phyloP scores from a whole-genome alignment of 768 basidiomycete genomes.

The Lactarius hatsudake region DNA sequence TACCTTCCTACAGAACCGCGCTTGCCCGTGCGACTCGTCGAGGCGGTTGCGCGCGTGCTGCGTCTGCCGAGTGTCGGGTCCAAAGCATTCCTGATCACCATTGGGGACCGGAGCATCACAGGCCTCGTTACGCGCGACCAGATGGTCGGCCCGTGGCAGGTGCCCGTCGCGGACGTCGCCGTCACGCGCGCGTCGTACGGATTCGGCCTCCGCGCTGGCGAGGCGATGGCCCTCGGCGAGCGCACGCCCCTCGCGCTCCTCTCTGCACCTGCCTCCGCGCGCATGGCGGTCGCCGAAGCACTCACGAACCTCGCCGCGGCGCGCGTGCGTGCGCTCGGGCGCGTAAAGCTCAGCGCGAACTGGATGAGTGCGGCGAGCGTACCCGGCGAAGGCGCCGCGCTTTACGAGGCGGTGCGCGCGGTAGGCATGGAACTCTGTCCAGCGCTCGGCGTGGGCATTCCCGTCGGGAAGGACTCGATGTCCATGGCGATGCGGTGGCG shows the following conservation, averaged over 20 bases:
- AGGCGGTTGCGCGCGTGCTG: conserved; percentile 78
- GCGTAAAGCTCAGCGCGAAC: conserved; percentile 95
- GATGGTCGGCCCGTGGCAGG: conserved; percentile 99
- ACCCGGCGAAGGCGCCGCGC: conserved; percentile 80
- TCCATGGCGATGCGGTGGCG: conserved; percentile 98
- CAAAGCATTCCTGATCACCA: conserved; percentile 97
- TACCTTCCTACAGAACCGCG: conserved; percentile 54
- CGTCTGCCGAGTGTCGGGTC: conserved; percentile 91
- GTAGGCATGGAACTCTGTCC: conserved; percentile 95
- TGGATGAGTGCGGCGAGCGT: conserved; percentile 98
- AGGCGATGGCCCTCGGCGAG: conserved; percentile 99
- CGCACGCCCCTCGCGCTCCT: conserved; percentile 91
- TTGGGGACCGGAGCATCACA: conserved; percentile 92
- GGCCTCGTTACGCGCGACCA: conserved; percentile 95
- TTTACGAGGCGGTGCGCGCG: conserved; percentile 89
- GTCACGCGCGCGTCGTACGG: conserved; percentile 95
- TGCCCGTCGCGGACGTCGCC: conserved; percentile 95
- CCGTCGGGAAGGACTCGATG: conserved; percentile 99
- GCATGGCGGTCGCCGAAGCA: conserved; percentile 94
- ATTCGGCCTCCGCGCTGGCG: conserved; percentile 78
- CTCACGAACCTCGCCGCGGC: conserved; percentile 90
- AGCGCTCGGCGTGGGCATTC: conserved; percentile 85
- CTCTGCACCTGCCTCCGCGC: conserved; percentile 83
- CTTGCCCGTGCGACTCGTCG: conserved; percentile 49
- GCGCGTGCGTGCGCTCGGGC: conserved; percentile 59